Percentiles rank a stretch among this genome's conserved stretches.
phyloP scores from a whole-genome alignment of 495 filamentous ascomycete genomes.

The Parmelia sp. region DNA sequence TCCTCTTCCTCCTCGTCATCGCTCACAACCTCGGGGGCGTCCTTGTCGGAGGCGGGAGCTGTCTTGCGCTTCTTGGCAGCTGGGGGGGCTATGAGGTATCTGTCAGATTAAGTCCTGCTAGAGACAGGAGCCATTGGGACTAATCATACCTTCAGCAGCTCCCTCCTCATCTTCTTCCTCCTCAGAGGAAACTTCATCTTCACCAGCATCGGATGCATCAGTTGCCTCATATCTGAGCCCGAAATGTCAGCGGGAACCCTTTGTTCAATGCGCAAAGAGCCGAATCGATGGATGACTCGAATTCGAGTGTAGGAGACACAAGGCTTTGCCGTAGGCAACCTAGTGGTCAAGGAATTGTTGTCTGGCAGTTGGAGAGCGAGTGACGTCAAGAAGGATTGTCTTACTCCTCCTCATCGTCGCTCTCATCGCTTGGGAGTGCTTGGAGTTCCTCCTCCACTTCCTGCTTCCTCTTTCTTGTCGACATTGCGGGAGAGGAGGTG shows the following conservation, averaged over 20 bases:
- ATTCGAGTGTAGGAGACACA: constrained; percentile 9
- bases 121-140: background rate
- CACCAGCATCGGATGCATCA: constrained; percentile 41
- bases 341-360: constrained; percentile 7
- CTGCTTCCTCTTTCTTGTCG: constrained; percentile 62
- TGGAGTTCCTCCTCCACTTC: constrained; percentile 54
- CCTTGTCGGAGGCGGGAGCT: constrained; percentile 26
- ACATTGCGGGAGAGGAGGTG: constrained; percentile 38
- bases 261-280: background rate
- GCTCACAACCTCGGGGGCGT: constrained; percentile 31
- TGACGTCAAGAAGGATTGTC: constrained; percentile 29
- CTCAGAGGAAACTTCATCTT: constrained; percentile 43
- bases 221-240: constrained; percentile 45
- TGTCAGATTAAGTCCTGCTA: background rate
- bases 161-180: constrained; percentile 36
- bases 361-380: constrained; percentile 13
- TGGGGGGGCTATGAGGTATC: constrained; percentile 30
- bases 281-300: background rate
- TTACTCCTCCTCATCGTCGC: constrained; percentile 61
- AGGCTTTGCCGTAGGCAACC: constrained; percentile 7
- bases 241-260: constrained; percentile 14
- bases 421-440: constrained; percentile 55
- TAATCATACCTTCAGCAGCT: constrained; percentile 29
- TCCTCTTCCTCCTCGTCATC: constrained; percentile 30
- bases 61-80: constrained; percentile 41